Conservation (phyloP, 768 basidiomycete genomes). For the Russula lepida region DNA sequence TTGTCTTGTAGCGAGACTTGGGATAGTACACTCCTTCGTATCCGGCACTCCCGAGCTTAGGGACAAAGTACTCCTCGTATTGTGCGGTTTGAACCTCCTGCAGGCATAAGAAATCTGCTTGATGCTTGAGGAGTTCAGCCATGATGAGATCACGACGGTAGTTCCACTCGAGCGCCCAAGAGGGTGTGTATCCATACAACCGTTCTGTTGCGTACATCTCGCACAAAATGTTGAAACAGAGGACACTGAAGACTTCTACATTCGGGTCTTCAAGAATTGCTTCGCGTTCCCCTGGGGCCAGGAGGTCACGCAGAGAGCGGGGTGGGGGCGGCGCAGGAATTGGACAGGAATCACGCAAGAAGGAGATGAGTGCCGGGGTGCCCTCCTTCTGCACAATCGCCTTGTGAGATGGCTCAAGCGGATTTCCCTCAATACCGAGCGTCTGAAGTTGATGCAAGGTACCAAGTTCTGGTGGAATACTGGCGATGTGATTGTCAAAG, state of each 20-base stretch:
- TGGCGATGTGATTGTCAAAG: constrained; percentile 90
- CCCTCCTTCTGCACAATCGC: constrained; percentile 88
- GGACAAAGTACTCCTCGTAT: constrained; percentile 85
- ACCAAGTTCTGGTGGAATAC: constrained; percentile 81
- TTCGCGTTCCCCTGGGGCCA: constrained; percentile 52
- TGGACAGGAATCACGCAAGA: constrained; percentile 90
- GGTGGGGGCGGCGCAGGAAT: constrained; percentile 73
- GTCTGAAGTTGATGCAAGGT: constrained; percentile 87
- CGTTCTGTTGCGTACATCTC: constrained; percentile 82
- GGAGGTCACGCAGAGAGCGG: constrained; percentile 63
- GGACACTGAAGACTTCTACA: constrained; percentile 67
- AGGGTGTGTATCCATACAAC: constrained; percentile 92
- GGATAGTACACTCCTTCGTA: constrained; percentile 92
- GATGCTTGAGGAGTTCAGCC: constrained; percentile 70
- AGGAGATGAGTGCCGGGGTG: constrained; percentile 79
- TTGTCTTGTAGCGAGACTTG: constrained; percentile 88
- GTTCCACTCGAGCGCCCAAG: constrained; percentile 94
- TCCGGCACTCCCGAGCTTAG: constrained; percentile 59
- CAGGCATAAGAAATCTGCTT: constrained; percentile 86
- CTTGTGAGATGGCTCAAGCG: constrained; percentile 70
- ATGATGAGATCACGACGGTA: constrained; percentile 86
- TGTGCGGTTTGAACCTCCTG: constrained; percentile 93
- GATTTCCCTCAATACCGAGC: constrained; percentile 96
- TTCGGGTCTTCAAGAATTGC: constrained; percentile 50
- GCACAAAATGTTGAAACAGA: constrained; percentile 93